Conservation (phyloP, 208 protist species). For the Naegleria lovaniensis region DNA sequence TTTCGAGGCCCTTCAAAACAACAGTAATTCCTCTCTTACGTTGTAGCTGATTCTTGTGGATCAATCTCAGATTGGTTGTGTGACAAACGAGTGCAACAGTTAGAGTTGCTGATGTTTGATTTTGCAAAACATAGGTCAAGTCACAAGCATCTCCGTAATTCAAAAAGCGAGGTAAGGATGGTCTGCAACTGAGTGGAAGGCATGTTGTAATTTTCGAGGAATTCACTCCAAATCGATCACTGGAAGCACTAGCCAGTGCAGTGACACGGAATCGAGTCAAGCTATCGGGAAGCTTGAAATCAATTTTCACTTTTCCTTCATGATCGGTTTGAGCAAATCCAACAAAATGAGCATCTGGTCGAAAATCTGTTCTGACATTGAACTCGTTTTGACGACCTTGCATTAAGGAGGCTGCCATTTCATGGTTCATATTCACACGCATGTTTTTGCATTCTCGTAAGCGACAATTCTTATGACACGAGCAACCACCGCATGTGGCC, state of each 20-base stretch:
- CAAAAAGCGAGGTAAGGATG: slow-evolving; percentile 35
- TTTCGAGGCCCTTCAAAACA: background rate
- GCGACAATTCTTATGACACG: too few relatives aligned
- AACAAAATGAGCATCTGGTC: background rate
- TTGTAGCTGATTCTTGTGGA: background rate
- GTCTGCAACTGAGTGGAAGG: slow-evolving; percentile 27
- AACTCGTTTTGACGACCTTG: background rate
- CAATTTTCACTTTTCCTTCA: background rate
- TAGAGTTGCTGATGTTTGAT: slow-evolving; percentile 13
- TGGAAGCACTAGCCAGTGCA: background rate
- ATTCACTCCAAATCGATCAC: slow-evolving; percentile 21
- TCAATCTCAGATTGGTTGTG: background rate
- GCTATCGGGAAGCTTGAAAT: slow-evolving; percentile 34
- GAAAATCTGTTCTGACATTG: background rate
- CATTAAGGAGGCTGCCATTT: too few relatives aligned
- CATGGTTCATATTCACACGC: too few relatives aligned
- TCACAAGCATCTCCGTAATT: slow-evolving; percentile 26
- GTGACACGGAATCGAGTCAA: slow-evolving; percentile 24
- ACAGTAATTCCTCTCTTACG: slow-evolving; percentile 15
- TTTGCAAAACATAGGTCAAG: slow-evolving; percentile 31
- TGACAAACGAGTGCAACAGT: slow-evolving; percentile 22
- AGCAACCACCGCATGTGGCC: too few relatives aligned
- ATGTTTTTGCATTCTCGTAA: too few relatives aligned
- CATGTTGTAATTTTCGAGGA: background rate
- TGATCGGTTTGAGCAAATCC: background rate